Percentiles rank a stretch among this genome's conserved stretches.
phyloP scores from a whole-genome alignment of 805 yeast genomes.

The Starmera dryadoides region DNA sequence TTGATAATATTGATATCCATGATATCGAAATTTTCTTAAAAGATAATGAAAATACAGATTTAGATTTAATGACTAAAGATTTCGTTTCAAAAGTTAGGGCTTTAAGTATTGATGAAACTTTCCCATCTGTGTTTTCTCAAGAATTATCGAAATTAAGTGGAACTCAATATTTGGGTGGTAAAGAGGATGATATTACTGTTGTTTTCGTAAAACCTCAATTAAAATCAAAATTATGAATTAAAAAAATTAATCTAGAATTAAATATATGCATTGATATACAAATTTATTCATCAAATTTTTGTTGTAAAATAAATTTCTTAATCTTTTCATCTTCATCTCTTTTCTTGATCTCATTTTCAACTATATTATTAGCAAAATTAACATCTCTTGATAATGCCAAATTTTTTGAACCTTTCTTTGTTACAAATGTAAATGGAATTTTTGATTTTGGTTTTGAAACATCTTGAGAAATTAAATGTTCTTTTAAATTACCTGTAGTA shows the following conservation, averaged over 20 bases:
- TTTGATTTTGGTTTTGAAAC: background rate
- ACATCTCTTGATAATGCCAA: conserved; percentile 47
- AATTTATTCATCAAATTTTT: conserved; percentile 22
- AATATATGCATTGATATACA: background rate
- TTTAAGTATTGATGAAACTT: conserved; percentile 64
- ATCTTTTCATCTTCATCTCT: conserved; percentile 49
- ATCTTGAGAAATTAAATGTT: background rate
- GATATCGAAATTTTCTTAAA: conserved; percentile 66
- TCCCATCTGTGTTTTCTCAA: conserved; percentile 82
- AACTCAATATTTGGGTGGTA: conserved; percentile 78
- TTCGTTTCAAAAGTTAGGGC: conserved; percentile 63
- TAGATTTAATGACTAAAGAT: conserved; percentile 39
- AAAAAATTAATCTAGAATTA: conserved; percentile 33
- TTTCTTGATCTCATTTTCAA: conserved; percentile 42
- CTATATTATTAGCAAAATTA: conserved; percentile 45
- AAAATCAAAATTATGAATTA: background rate
- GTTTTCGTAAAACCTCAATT: conserved; percentile 47
- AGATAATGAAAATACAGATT: conserved; percentile 35
- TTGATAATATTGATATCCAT: conserved; percentile 70
- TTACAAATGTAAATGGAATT: conserved; percentile 46
- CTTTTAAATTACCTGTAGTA: background rate
- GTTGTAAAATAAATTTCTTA: conserved; percentile 42
- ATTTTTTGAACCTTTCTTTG: conserved; percentile 43
- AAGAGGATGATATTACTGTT: conserved; percentile 90
- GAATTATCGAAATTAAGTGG: conserved; percentile 61